These are phyloP conservation scores for Brassica incana DNA, from an alignment of 345 rosid species.

Conservation along the genomic window DNA sequence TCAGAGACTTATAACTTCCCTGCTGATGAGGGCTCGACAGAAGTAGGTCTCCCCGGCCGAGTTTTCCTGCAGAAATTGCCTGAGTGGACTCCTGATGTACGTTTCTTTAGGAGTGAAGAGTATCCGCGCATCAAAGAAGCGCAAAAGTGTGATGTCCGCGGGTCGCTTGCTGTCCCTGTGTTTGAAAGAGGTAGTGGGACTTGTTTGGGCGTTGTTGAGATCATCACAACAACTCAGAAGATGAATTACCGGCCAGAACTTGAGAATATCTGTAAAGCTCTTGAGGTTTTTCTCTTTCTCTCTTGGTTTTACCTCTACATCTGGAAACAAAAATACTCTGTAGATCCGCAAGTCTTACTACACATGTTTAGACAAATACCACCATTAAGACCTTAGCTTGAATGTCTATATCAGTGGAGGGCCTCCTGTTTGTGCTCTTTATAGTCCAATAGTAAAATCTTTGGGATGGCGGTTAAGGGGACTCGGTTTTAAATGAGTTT, in stretches of 20 bases:
- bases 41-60: constrained; percentile 80
- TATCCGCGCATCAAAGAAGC: constrained; percentile 74
- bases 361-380: not conserved
- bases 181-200: constrained; percentile 68
- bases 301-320: constrained; percentile 12
- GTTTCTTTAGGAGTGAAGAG: constrained; percentile 66
- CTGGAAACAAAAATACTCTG: constrained; percentile 10
- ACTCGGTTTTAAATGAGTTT: no score
- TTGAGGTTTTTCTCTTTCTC: constrained; percentile 66
- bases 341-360: not conserved
- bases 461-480: no score
- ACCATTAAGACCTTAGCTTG: not conserved
- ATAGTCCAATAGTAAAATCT: not conserved
- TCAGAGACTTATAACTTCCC: constrained; percentile 68
- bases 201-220: constrained; percentile 92
- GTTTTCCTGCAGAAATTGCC: constrained; percentile 77
- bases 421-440: constrained; percentile 1
- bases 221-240: constrained; percentile 70
- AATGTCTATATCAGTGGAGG: not conserved
- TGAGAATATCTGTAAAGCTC: constrained; percentile 82
- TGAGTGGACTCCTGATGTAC: constrained; percentile 97
- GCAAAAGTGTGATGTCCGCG: constrained; percentile 60
- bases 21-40: constrained; percentile 66
- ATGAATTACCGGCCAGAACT: constrained; percentile 67
- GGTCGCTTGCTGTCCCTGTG: constrained; percentile 87